phyloP scores from a whole-genome alignment of 805 yeast genomes.

The Candida peoriensis region DNA sequence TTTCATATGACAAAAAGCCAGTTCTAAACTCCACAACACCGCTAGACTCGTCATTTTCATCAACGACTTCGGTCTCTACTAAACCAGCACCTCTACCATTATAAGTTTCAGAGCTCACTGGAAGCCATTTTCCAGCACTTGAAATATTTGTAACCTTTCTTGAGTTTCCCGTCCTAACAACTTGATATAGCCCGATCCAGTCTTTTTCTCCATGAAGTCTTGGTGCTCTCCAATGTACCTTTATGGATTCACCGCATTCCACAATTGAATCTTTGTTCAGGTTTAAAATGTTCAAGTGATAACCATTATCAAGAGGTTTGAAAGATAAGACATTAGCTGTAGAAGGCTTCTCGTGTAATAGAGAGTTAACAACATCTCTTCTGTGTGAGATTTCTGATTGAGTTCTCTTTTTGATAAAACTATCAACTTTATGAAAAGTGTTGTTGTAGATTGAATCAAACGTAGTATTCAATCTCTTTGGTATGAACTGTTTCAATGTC shows the following conservation, averaged over 20 bases:
- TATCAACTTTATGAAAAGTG: conserved; percentile 33
- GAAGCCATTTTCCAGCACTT: conserved; percentile 64
- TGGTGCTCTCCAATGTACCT: conserved; percentile 52
- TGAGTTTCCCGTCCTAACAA: conserved; percentile 52
- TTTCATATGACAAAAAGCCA: conserved; percentile 52
- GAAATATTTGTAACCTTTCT: conserved; percentile 53
- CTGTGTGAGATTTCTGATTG: conserved; percentile 17
- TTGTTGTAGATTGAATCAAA: conserved; percentile 39
- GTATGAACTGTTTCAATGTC: conserved; percentile 31
- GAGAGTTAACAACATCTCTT: conserved; percentile 4
- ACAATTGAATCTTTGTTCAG: conserved; percentile 17
- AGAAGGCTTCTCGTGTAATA: conserved; percentile 9
- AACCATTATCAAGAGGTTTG: conserved; percentile 19
- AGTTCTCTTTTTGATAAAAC: conserved; percentile 22
- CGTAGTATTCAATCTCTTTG: conserved; percentile 34
- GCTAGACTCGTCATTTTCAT: conserved; percentile 18
- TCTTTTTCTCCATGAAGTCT: conserved; percentile 43
- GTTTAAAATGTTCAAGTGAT: conserved; percentile 25
- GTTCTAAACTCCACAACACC: conserved; percentile 49
- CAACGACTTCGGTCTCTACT: conserved; percentile 6
- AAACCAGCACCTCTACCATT: conserved; percentile 23
- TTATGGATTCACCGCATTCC: conserved; percentile 48
- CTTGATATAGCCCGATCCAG: conserved; percentile 75
- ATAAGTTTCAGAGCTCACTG: conserved; percentile 33
- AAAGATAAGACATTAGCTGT: conserved; percentile 2